These are phyloP conservation scores for Cryptococcus sp. DNA, from an alignment of 1,284 basidiomycete genomes.

Conservation along the genomic window DNA sequence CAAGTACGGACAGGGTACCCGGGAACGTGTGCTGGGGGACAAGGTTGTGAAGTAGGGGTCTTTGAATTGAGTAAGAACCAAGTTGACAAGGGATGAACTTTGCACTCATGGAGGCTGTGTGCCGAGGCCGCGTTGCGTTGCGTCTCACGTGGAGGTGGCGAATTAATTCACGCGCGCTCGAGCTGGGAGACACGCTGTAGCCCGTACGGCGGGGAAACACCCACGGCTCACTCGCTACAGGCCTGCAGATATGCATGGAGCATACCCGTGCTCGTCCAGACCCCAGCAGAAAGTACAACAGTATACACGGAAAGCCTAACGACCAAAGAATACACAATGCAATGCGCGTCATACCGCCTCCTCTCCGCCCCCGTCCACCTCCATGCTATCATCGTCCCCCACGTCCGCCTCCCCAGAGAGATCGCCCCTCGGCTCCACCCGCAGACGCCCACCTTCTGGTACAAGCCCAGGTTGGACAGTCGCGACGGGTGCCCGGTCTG, in stretches of 20 bases:
- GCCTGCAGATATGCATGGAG: no score
- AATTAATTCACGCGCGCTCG: no score
- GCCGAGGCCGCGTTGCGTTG: not conserved
- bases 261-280: not conserved
- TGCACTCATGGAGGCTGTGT: not conserved
- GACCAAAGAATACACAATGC: no score
- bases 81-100: not conserved
- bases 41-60: no score
- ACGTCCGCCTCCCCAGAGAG: slow-evolving; percentile 10
- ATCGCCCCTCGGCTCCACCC: slow-evolving; percentile 4
- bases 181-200: no score
- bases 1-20: no score
- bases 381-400: slow-evolving; percentile 17
- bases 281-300: not conserved
- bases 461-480: slow-evolving; percentile 36
- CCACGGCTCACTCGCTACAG: no score
- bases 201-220: no score
- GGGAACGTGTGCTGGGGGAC: no score
- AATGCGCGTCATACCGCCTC: not conserved
- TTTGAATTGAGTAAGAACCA: no score
- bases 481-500: slow-evolving; percentile 34
- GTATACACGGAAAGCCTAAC: not conserved
- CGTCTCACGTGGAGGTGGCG: no score
- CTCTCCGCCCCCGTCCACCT: slow-evolving; percentile 12
- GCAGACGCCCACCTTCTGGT: slow-evolving; percentile 12